These are phyloP conservation scores for Diaporthe sp. DNA, from an alignment of 2,329 filamentous ascomycete genomes.

Conservation along the genomic window DNA sequence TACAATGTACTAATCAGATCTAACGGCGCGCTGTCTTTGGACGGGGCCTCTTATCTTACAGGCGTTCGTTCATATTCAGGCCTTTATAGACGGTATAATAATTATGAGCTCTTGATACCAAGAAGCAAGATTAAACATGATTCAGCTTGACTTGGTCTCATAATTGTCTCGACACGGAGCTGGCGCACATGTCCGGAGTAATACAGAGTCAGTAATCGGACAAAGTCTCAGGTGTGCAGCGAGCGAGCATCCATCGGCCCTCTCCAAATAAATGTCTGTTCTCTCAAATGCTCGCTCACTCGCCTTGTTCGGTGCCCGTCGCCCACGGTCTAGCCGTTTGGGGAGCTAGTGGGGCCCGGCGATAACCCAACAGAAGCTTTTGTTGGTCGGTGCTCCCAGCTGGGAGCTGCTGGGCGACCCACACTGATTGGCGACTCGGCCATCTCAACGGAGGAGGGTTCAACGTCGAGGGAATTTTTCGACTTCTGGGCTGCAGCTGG, in stretches of 20 bases:
- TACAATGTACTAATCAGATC: constrained; percentile 37
- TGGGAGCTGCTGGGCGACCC: constrained; percentile 32
- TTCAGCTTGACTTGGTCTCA: background rate
- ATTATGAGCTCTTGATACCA: constrained; percentile 21
- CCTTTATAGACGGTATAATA: constrained; percentile 27
- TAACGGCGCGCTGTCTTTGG: constrained; percentile 12
- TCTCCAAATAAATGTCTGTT: constrained; percentile 13
- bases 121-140: background rate
- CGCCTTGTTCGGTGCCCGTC: constrained; percentile 40
- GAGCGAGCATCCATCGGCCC: background rate
- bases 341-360: constrained; percentile 29
- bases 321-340: constrained; percentile 24
- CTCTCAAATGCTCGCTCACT: constrained; percentile 12
- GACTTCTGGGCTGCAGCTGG: constrained; percentile 28
- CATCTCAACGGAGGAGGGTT: constrained; percentile 34
- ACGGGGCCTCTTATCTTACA: background rate
- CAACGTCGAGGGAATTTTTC: constrained; percentile 37
- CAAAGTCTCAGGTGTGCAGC: background rate
- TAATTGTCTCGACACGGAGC: background rate
- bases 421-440: constrained; percentile 38
- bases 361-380: constrained; percentile 40
- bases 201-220: background rate
- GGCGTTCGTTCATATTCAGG: constrained; percentile 5
- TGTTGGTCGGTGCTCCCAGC: constrained; percentile 38
- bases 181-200: background rate